phyloP scores from a whole-genome alignment of 495 filamentous ascomycete genomes.

The Aspergillus indologenus region DNA sequence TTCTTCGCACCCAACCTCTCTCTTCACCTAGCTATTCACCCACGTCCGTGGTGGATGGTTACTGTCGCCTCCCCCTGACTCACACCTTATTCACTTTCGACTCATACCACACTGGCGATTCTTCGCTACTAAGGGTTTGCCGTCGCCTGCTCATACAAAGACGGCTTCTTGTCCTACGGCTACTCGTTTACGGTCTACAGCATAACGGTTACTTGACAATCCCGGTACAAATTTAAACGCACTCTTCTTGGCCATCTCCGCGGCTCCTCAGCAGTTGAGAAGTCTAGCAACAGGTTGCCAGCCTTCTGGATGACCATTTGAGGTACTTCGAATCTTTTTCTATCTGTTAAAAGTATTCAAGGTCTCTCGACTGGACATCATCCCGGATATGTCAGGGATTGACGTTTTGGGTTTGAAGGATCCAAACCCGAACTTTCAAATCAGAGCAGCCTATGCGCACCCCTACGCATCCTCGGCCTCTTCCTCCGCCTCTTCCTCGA shows the following conservation, averaged over 20 bases:
- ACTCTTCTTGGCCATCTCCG: constrained; percentile 20
- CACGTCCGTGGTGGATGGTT: constrained; percentile 13
- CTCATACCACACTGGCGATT: constrained; percentile 37
- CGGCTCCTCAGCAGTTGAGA: constrained; percentile 8
- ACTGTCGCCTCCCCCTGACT: constrained; percentile 3
- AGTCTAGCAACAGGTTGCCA: constrained; percentile 6
- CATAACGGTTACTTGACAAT: constrained; percentile 44
- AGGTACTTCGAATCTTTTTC: constrained; percentile 13
- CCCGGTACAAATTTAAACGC: constrained; percentile 23
- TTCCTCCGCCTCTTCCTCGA: constrained; percentile 68
- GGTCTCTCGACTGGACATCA: constrained; percentile 19
- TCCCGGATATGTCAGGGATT: constrained; percentile 47
- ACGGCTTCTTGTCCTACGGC: constrained; percentile 45
- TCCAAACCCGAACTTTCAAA: constrained; percentile 39
- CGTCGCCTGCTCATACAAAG: constrained; percentile 46
- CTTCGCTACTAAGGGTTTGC: constrained; percentile 38
- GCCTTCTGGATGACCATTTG: constrained; percentile 14
- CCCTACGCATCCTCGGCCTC: constrained; percentile 69
- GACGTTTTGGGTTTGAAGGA: constrained; percentile 48
- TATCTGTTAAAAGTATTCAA: constrained; percentile 17
- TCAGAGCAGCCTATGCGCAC: constrained; percentile 41
- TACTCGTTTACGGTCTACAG: constrained; percentile 47
- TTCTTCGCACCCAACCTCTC: constrained; percentile 7
- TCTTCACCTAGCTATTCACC: constrained; percentile 6
- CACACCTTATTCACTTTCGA: constrained; percentile 20